Conservation (phyloP, 2,329 filamentous ascomycete species). For the Teratosphaeria nubilosa region DNA sequence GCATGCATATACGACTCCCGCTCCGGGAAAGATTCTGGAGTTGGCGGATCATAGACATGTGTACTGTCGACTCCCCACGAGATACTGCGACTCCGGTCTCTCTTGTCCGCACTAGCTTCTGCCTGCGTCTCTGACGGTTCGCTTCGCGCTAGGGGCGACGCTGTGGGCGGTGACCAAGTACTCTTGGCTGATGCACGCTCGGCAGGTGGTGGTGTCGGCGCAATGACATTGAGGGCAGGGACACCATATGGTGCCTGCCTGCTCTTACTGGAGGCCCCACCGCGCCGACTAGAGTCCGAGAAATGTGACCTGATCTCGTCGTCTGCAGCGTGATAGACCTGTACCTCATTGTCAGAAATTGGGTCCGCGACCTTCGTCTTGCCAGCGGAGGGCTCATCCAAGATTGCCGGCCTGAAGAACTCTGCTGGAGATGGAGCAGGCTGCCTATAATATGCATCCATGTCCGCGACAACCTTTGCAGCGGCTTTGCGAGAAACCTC, state of each 20-base stretch:
- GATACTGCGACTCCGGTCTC: conserved; percentile 25
- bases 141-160: conserved; percentile 20
- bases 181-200: conserved; percentile 27
- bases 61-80: conserved; percentile 40
- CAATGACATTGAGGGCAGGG: conserved; percentile 46
- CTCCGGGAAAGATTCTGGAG: conserved; percentile 32
- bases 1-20: conserved; percentile 15
- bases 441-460: conserved; percentile 29
- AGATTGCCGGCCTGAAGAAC: conserved; percentile 39
- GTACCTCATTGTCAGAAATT: conserved; percentile 35
- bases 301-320: conserved; percentile 10
- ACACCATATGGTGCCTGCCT: conserved; percentile 28
- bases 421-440: conserved; percentile 33
- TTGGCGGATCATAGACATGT: conserved; percentile 37
- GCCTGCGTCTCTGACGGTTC: conserved; percentile 7
- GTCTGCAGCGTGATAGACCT: conserved; percentile 33
- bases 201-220: conserved; percentile 45
- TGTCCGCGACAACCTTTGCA: conserved; percentile 32
- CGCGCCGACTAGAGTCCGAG: conserved; percentile 2
- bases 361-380: conserved; percentile 30
- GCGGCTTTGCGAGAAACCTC: conserved; percentile 25
- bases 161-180: conserved; percentile 24
- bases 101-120: conserved; percentile 7
- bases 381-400: conserved; percentile 28
- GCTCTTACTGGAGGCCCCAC: conserved; percentile 5